Evolutionary conservation across 306 rosid species (phyloP).

Genomic region (Fragaria iinumae): DNA sequence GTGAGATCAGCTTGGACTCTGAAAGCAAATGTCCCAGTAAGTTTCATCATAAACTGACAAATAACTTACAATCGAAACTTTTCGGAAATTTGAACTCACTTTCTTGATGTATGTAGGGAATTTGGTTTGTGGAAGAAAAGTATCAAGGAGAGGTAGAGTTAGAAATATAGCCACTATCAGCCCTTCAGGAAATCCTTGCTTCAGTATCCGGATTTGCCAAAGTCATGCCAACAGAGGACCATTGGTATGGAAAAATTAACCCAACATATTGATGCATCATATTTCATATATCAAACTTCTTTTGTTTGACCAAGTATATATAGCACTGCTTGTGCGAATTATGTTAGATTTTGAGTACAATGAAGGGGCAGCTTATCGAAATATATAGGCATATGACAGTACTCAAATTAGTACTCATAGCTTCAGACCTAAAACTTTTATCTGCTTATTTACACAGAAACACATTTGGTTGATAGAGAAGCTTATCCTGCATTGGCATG

Average conservation of each 20-base stretch:
- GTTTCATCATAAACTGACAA: background rate
- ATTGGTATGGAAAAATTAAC: background rate
- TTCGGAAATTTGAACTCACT: background rate
- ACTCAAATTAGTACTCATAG: too few species aligned
- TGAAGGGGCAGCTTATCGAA: too few species aligned
- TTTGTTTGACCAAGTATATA: background rate
- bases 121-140: background rate
- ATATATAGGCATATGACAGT: background rate
- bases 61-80: background rate
- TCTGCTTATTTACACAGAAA: too few species aligned
- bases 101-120: background rate
- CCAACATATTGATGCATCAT: background rate
- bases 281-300: background rate
- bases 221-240: background rate
- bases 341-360: too few species aligned
- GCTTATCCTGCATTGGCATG: too few species aligned
- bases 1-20: background rate
- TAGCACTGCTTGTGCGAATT: background rate
- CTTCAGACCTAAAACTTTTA: too few species aligned
- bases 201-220: background rate
- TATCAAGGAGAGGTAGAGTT: background rate
- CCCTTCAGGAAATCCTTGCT: background rate
- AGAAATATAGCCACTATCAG: background rate
- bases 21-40: background rate
- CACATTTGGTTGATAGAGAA: too few species aligned